Conservation (phyloP, 2,329 filamentous ascomycete genomes). For the Colletotrichum gloeosporioides region DNA sequence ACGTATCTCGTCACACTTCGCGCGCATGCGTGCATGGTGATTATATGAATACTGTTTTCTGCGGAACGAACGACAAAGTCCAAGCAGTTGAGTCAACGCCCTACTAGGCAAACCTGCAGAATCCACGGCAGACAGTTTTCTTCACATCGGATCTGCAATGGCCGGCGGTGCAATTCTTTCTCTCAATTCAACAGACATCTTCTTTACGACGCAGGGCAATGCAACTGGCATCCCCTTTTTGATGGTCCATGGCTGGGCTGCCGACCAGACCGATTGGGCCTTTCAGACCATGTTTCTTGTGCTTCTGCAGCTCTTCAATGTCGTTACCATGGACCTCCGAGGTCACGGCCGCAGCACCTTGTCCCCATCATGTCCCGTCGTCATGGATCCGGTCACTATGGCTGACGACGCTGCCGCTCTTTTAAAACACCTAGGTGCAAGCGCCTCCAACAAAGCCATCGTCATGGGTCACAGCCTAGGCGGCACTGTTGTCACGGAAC, state of each 20-base stretch:
- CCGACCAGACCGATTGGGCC: background rate
- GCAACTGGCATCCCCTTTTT: background rate
- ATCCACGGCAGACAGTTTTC: background rate
- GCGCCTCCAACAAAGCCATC: background rate
- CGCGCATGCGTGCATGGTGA: background rate
- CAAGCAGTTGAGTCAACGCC: background rate
- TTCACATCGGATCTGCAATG: background rate
- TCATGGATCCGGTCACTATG: background rate
- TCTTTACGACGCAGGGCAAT: background rate
- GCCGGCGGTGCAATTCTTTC: background rate
- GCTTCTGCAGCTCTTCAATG: background rate
- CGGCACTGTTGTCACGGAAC: background rate
- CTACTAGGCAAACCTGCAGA: rapidly evolving
- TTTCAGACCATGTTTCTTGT: background rate
- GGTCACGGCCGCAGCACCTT: background rate
- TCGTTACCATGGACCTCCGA: background rate
- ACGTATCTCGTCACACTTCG: background rate
- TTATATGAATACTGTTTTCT: background rate
- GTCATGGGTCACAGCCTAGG: background rate
- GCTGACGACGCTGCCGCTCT: background rate
- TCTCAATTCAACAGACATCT: background rate
- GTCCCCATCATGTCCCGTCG: background rate
- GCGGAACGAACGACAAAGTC: background rate
- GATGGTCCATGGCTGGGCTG: background rate
- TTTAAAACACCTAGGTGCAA: background rate